phyloP scores from a whole-genome alignment of 371 early-diverging fungal genomes.

The Rhizopus delemar region DNA sequence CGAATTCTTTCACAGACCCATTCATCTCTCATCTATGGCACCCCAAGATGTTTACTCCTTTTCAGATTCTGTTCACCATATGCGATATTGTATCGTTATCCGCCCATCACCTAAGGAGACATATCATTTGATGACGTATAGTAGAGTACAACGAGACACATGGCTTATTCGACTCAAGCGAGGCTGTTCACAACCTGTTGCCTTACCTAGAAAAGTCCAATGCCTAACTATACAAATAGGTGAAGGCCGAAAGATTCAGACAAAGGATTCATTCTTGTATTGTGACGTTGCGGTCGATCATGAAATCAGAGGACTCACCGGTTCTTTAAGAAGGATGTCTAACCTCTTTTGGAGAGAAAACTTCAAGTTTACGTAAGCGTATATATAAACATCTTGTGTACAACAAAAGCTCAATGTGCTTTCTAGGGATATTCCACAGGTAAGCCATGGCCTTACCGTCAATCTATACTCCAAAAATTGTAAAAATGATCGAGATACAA shows the following conservation, averaged over 20 bases:
- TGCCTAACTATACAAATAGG: conserved; percentile 50
- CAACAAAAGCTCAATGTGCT: neutral
- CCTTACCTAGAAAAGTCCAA: conserved; percentile 17
- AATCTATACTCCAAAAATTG: conserved; percentile 43
- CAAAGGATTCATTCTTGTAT: conserved; percentile 30
- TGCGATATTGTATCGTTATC: conserved; percentile 56
- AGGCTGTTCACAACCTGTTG: conserved; percentile 35
- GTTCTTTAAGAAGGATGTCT: conserved; percentile 36
- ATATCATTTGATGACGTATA: conserved; percentile 53
- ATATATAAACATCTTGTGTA: neutral
- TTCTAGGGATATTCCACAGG: conserved; percentile 43
- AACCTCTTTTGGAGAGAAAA: conserved; percentile 51
- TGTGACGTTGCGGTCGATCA: conserved; percentile 57
- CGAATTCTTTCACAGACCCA: conserved; percentile 23
- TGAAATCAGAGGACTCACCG: conserved; percentile 52
- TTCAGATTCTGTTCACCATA: conserved; percentile 55
- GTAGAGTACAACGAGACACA: conserved; percentile 50
- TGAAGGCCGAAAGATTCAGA: conserved; percentile 50
- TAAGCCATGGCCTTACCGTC: conserved; percentile 49
- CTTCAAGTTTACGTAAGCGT: conserved; percentile 45
- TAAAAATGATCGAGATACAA: conserved; percentile 38
- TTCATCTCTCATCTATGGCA: conserved; percentile 25
- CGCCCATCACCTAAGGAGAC: conserved; percentile 41
- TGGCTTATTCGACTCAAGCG: conserved; percentile 58
- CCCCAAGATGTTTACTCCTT: conserved; percentile 48